These are phyloP conservation scores for Hydnomerulius pinastri DNA, from an alignment of 768 basidiomycete species.

Conservation along the genomic window DNA sequence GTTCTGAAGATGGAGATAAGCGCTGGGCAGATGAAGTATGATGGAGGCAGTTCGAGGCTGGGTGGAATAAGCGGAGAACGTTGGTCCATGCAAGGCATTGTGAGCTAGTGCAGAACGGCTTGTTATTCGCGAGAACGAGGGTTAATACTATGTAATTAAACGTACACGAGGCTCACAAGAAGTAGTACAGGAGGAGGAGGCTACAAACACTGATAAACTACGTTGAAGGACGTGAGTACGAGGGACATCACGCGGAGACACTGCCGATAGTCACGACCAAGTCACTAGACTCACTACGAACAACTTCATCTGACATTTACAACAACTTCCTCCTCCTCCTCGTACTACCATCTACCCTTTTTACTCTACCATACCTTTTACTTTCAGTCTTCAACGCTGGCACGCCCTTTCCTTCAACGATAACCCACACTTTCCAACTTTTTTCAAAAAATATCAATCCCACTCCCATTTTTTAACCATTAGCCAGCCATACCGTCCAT, in stretches of 20 bases:
- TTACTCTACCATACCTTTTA: conserved; percentile 5
- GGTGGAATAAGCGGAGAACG: neutral
- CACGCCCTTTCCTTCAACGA: conserved; percentile 15
- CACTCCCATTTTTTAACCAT: conserved; percentile 16
- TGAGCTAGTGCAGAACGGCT: no score
- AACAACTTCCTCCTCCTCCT: conserved; percentile 20
- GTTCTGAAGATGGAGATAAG: no score
- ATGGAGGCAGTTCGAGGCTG: neutral
- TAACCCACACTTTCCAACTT: conserved; percentile 1
- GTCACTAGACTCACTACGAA: no score
- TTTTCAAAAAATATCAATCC: conserved; percentile 14
- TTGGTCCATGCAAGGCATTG: no score
- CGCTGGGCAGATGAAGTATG: no score
- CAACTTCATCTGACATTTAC: no score
- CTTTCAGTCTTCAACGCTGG: conserved; percentile 25
- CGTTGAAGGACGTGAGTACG: no score
- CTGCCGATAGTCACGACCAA: no score
- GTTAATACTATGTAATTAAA: no score
- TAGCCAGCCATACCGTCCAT: conserved; percentile 68
- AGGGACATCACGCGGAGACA: no score
- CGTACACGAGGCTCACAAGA: neutral
- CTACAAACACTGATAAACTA: neutral
- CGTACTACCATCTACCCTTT: conserved; percentile 10
- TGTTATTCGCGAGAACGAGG: no score
- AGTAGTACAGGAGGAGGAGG: neutral